Base-by-base conservation (phyloP, 1,139 yeast species). In the Sporopachydermia cereana region DNA sequence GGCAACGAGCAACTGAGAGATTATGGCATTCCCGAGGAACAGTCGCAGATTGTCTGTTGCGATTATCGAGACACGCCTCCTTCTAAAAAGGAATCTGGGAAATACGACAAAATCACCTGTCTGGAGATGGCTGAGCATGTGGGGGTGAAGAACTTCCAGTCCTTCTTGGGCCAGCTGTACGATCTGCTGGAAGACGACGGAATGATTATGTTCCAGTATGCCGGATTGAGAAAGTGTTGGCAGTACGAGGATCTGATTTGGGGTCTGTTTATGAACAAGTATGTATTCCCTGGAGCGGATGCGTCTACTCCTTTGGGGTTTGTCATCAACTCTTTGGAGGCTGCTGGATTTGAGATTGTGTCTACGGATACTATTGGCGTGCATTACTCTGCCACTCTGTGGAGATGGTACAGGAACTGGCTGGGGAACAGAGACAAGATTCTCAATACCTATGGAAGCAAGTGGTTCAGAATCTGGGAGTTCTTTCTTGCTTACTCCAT, bases 321-420 rank as follows among this genome's bases (percentile, higher is more conserved):
- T 62, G 91, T 84, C 53, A 71, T 81, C 50, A 76, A 81, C 51
- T 71, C 77, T 54, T 76, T 88, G 61, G 96, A 86, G 69, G 78
- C 77, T 39, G 77, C 82, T 52, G 95, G 95, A 2, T 86, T 86
- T 62, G 96, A 86, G 69, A 76, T 84, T 56, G 89, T 80, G 47
- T 72, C 84, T 44, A 68, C 84, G 50, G 96, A 88, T 66, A 86
- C 83, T 65, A 82, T 86, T 57, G 96, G 96, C 63, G 95, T 86
- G 47, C 91, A 84, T 63, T 86, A 86, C 69, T 84, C 95, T 49
- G 86, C 91, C 44, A 86, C 96, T 48, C 69, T 86, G 59, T 85
- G 93, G 89, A 78, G 81, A 69, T 86, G 96, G 96, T 88, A 88
- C 77, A 72, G 93, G 65, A 88, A 86, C 77, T 86, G 96, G 96